A percentile compares a stretch with the other conserved stretches of the same genome.
Conservation (phyloP, 2,329 filamentous ascomycete genomes). For the Ophiostoma novo-ulmi region DNA sequence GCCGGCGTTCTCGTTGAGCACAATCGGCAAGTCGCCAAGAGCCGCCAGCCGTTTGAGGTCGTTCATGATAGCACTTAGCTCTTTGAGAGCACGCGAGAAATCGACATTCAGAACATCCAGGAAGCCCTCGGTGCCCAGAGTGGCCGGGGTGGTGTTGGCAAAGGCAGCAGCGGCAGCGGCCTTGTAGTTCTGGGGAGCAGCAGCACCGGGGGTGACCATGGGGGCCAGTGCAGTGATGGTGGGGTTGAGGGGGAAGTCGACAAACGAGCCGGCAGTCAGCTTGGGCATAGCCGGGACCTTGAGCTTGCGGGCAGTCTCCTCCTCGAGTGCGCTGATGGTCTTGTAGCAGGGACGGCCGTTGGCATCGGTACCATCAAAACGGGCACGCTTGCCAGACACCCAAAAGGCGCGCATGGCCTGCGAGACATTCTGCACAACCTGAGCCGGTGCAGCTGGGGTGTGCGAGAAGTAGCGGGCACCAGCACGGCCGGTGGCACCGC, state of each 20-base stretch:
- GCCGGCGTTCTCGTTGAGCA: constrained; percentile 47
- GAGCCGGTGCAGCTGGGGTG: constrained; percentile 73
- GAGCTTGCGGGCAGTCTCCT: constrained; percentile 66
- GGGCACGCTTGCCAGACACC: constrained; percentile 81
- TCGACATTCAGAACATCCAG: constrained; percentile 80
- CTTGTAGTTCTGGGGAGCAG: neutral
- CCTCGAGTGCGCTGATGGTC: constrained; percentile 66
- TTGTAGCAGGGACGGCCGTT: constrained; percentile 76
- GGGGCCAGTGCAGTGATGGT: constrained; percentile 83
- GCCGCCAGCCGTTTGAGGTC: constrained; percentile 73
- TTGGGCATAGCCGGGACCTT: constrained; percentile 37
- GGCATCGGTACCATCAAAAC: constrained; percentile 72
- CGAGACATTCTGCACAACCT: constrained; percentile 93
- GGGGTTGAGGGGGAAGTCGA: constrained; percentile 85
- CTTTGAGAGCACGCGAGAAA: constrained; percentile 80
- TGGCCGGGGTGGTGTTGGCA: constrained; percentile 42
- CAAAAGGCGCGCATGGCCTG: constrained; percentile 87
- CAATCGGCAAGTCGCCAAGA: constrained; percentile 78
- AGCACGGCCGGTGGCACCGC: constrained; percentile 60
- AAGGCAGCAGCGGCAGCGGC: constrained; percentile 39
- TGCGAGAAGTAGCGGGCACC: constrained; percentile 87
- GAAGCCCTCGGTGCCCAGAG: constrained; percentile 75
- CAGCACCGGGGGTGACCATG: constrained; percentile 37
- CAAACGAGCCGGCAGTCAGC: constrained; percentile 60
- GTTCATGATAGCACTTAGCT: constrained; percentile 70